These are phyloP conservation scores for Irpex sp. DNA, from an alignment of 1,284 basidiomycete species.

Conservation along the genomic window DNA sequence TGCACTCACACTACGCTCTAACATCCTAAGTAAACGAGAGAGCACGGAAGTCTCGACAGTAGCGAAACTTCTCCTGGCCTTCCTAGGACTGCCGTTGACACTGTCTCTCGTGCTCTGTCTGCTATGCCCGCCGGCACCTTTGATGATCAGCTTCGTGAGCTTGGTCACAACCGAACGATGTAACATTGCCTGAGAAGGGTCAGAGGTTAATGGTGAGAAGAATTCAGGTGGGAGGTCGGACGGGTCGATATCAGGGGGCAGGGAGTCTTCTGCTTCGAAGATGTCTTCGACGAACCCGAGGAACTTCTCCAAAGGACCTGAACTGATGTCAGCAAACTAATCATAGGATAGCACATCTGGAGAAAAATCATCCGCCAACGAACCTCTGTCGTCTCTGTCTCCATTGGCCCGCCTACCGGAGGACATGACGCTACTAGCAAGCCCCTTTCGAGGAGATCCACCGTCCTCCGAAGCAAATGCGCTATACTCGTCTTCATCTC, in stretches of 20 bases:
- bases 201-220: slow-evolving; percentile 61
- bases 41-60: slow-evolving; percentile 63
- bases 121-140: slow-evolving; percentile 45
- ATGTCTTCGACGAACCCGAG: slow-evolving; percentile 75
- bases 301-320: slow-evolving; percentile 75
- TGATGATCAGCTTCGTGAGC: slow-evolving; percentile 61
- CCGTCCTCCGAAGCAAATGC: slow-evolving; percentile 50
- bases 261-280: slow-evolving; percentile 83
- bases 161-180: slow-evolving; percentile 61
- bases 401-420: slow-evolving; percentile 56
- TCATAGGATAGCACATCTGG: not conserved
- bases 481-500: slow-evolving; percentile 44
- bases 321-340: slow-evolving; percentile 8
- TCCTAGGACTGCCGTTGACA: slow-evolving; percentile 29
- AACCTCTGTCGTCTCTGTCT: slow-evolving; percentile 74
- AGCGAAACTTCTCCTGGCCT: slow-evolving; percentile 50
- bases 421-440: slow-evolving; percentile 35
- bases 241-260: slow-evolving; percentile 61
- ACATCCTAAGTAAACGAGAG: slow-evolving; percentile 64
- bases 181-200: slow-evolving; percentile 57
- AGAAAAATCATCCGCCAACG: slow-evolving; percentile 9
- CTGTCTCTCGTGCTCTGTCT: slow-evolving; percentile 27
- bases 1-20: slow-evolving; percentile 73
- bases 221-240: slow-evolving; percentile 57
- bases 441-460: slow-evolving; percentile 25